phyloP scores from a whole-genome alignment of 306 rosid genomes.

The Dryas drummondii region DNA sequence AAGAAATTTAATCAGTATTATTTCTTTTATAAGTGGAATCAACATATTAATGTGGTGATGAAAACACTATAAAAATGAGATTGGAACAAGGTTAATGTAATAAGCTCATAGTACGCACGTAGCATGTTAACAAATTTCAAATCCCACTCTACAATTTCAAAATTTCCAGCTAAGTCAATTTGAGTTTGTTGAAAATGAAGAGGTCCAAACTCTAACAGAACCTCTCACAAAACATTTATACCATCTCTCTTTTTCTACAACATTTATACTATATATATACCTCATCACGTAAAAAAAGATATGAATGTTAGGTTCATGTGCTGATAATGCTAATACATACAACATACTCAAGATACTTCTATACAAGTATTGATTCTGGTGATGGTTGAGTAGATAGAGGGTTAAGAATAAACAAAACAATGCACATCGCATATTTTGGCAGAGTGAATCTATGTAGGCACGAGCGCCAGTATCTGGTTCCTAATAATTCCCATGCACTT shows the following conservation, averaged over 20 bases:
- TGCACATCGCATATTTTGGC: background rate
- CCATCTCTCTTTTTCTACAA: background rate
- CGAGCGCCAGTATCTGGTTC: constrained; percentile 84
- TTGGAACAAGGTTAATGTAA: background rate
- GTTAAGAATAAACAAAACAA: background rate
- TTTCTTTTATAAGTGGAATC: no score
- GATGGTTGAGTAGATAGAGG: background rate
- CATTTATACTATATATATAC: background rate
- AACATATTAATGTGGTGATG: no score
- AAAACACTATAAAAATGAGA: no score
- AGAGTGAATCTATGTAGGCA: constrained; percentile 59
- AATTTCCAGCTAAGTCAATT: no score
- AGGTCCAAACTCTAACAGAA: no score
- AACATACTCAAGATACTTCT: background rate
- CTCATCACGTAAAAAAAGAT: constrained; percentile 13
- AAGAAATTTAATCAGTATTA: no score
- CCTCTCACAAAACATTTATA: background rate
- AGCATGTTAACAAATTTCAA: no score
- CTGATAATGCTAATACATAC: constrained; percentile 10
- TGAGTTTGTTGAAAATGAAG: no score
- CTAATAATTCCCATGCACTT: constrained; percentile 93
- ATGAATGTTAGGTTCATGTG: constrained; percentile 18
- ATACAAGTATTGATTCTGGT: background rate
- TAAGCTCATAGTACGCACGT: no score
- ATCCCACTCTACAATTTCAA: no score